Evolutionary conservation across 805 yeast species (phyloP).

Genomic region (Starmerella stigmatis): DNA sequence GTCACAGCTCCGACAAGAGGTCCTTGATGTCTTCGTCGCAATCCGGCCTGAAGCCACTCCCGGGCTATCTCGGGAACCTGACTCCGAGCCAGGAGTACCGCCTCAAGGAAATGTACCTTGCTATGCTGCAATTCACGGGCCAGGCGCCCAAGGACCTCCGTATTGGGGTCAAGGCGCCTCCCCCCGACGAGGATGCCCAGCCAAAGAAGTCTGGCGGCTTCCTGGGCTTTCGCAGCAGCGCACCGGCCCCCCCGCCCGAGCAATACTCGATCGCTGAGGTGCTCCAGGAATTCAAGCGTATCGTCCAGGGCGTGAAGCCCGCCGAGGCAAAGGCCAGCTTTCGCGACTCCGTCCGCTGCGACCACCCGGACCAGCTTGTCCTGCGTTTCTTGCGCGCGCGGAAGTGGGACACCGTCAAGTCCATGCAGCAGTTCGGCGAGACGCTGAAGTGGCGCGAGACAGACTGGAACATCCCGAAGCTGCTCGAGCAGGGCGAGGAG

Average conservation of each 20-base stretch:
- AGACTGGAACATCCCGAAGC: slow-evolving; percentile 49
- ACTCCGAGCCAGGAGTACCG: slow-evolving; percentile 32
- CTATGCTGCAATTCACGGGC: slow-evolving; percentile 25
- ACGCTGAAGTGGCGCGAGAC: slow-evolving; percentile 67
- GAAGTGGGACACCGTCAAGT: slow-evolving; percentile 65
- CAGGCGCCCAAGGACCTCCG: slow-evolving; percentile 25
- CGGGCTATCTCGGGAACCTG: slow-evolving; percentile 33
- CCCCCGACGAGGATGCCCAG: slow-evolving; percentile 22
- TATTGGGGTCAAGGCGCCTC: slow-evolving; percentile 17
- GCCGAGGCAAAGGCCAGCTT: slow-evolving; percentile 42
- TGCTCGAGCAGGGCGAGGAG: slow-evolving; percentile 64
- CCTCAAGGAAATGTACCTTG: slow-evolving; percentile 34
- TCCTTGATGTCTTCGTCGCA: not conserved
- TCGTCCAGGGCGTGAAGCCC: slow-evolving; percentile 44
- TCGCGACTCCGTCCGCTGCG: slow-evolving; percentile 58
- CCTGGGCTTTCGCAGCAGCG: slow-evolving; percentile 25
- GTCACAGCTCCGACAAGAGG: not conserved
- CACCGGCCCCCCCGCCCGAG: slow-evolving; percentile 5
- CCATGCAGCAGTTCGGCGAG: slow-evolving; percentile 59
- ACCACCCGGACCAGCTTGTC: slow-evolving; percentile 67
- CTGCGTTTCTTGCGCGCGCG: slow-evolving; percentile 77
- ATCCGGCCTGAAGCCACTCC: not conserved
- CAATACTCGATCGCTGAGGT: slow-evolving; percentile 22
- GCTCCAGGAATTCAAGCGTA: slow-evolving; percentile 35
- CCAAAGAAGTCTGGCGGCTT: slow-evolving; percentile 25